Base-by-base conservation (phyloP, 1,284 basidiomycete genomes). In the Amylostereum chailletii region DNA sequence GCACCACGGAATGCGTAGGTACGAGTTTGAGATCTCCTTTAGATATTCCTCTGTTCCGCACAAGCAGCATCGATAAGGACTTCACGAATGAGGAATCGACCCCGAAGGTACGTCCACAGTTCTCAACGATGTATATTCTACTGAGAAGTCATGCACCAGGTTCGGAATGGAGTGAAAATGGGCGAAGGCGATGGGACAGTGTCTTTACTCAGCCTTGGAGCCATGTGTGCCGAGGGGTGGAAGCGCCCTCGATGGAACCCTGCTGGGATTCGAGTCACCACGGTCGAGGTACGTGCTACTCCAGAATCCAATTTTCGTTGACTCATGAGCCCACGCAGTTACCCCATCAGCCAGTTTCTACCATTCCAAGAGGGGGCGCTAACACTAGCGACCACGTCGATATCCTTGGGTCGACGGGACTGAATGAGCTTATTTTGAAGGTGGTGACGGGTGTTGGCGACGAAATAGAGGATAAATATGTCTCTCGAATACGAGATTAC, bases 171-270 rank as follows among this genome's bases (percentile, higher is more conserved):
- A 32, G 90, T 94, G 42, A 90, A 86, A 58, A 81, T 94, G 65
- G 89, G 90, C 40, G 91, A 96, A 68, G 95, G 95, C 27, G 96
- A 99, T 65, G 96, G 96, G 3, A 99, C 96, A 1, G 95, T 98
- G 4, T 86, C 87, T 52, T 70, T 96, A 19, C 65, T 97, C 11
- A 92, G 90, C 57, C 72, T 97, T 36, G 95, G 94, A 5, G 83
- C 90, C 5, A 98, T 99, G 94, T 98, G 95, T 61, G 83, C 86
- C 5, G 89, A 91, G 60, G 95, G 94, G 2, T 97, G 95, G 95
- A 92, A 94, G 66, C 75, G 84, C 49, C 76, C 77, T 54, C 75
- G 84, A 46, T 99, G 94, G 89, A 99, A 99, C 65, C 96, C 96
- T 1, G 87, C 84, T n/a, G 80, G 87, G 11, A 90, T 94, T 58